These are phyloP conservation scores for Beauveria bassiana DNA, from an alignment of 2,329 filamentous ascomycete species.

Conservation along the genomic window DNA sequence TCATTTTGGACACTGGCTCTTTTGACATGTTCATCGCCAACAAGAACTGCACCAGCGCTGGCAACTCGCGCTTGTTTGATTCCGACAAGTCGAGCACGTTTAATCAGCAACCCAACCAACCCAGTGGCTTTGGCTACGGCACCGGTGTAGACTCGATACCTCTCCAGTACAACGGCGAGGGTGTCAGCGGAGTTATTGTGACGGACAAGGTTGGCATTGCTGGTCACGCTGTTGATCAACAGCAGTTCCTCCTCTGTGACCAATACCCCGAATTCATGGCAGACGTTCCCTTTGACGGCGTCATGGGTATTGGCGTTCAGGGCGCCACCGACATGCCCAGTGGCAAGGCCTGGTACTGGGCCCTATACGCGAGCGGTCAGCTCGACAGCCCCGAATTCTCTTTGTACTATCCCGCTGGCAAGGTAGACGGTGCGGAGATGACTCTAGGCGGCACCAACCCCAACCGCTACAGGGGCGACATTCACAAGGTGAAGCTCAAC, in stretches of 20 bases:
- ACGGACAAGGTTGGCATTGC: slow-evolving; percentile 23
- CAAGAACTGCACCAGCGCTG: slow-evolving; percentile 22
- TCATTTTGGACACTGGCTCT: slow-evolving; percentile 26
- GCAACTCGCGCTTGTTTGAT: slow-evolving; percentile 20
- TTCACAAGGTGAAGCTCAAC: slow-evolving; percentile 20
- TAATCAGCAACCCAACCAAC: slow-evolving; percentile 15
- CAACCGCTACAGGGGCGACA: slow-evolving; percentile 21
- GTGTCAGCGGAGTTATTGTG: slow-evolving; percentile 18
- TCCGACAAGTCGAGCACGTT: slow-evolving; percentile 22
- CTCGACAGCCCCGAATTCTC: slow-evolving; percentile 21
- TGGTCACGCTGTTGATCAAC: slow-evolving; percentile 16
- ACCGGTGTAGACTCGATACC: slow-evolving; percentile 23
- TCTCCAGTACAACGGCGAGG: slow-evolving; percentile 8
- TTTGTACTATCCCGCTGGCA: slow-evolving; percentile 19
- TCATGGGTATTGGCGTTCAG: slow-evolving; percentile 23
- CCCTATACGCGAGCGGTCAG: slow-evolving; percentile 19
- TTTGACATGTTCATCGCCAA: slow-evolving; percentile 21
- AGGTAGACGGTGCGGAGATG: slow-evolving; percentile 19
- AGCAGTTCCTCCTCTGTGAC: slow-evolving; percentile 25
- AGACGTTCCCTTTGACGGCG: slow-evolving; percentile 22
- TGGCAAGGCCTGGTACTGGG: slow-evolving; percentile 21
- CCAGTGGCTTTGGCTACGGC: slow-evolving; percentile 16
- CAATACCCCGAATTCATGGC: slow-evolving; percentile 21
- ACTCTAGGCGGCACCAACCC: slow-evolving; percentile 27
- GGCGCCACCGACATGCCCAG: slow-evolving; percentile 13